Base-by-base conservation (phyloP, 805 yeast species). In the Kodamaea hsintzibuensis region DNA sequence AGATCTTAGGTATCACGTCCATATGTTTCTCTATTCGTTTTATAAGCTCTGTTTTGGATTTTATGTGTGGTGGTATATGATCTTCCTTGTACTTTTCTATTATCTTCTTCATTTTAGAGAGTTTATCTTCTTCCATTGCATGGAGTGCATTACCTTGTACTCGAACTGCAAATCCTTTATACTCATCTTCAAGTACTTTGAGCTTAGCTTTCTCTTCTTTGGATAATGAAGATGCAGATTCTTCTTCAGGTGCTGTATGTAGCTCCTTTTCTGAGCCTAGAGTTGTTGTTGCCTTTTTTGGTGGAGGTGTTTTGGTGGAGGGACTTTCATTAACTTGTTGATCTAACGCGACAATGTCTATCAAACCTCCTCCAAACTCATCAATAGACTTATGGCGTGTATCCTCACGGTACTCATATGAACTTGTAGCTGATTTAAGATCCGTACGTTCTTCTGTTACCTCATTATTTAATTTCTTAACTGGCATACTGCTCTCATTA, bases 1-100 rank as follows among this genome's bases (percentile, higher is more conserved):
- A 65, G 17, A 83, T 68, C 10, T 62, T 58, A 1, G 76, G 75
- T 0, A 82, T 65, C 3, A 73, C 55, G 2, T 54, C 53, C 14
- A 75, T 44, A 49, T 74, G 68, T 19, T 71, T 65, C 19, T 65
- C 57, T 1, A 69, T 64, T 47, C 69, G 65, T 2, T 51, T 35
- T 14, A 65, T 54, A 13, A 82, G 55, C 42, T 65, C 70, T 8
- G 56, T 57, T 18, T 69, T 65, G 14, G 73, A 78, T 67, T 27
- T 35, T 60, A 58, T 59, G 50, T 72, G 62, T 18, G 65, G 61
- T 0, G 74, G 73, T 3, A 68, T 57, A 5, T 54, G 47, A 6
- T 51, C 47, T 7, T 51, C 43, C 18, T 56, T 54, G 55, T 53
- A 67, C 49, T 61, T 59, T 30, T 51, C 52, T 38, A 51, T 58